A percentile compares a stretch with the other conserved stretches of the same genome.
phyloP scores from a whole-genome alignment of 176 grass and related monocot species.

The Juncus effusus region DNA sequence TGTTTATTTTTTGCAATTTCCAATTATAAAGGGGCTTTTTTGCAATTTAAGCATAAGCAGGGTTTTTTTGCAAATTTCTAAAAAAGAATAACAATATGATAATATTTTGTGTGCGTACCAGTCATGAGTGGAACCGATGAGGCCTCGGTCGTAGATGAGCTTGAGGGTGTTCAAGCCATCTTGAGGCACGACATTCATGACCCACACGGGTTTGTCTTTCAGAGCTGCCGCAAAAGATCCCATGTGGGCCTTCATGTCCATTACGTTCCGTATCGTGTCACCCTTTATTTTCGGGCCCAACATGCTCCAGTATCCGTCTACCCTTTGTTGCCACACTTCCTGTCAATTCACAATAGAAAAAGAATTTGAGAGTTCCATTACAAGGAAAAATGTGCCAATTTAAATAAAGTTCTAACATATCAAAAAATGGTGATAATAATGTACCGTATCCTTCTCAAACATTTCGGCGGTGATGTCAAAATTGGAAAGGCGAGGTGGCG shows the following conservation, averaged over 20 bases:
- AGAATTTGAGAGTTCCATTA: no score
- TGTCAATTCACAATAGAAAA: constrained; percentile 34
- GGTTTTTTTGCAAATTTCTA: no score
- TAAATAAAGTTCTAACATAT: neutral
- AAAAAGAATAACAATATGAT: no score
- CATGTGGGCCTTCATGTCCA: constrained; percentile 98
- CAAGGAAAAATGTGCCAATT: neutral
- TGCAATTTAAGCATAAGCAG: no score
- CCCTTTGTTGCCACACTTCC: constrained; percentile 93
- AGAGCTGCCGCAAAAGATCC: constrained; percentile 94
- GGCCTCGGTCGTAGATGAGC: constrained; percentile 90
- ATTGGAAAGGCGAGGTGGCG: constrained; percentile 91
- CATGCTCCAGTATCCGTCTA: constrained; percentile 84
- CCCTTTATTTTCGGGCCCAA: constrained; percentile 61
- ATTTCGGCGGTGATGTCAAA: constrained; percentile 63
- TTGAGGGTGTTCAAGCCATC: constrained; percentile 92
- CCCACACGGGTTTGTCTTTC: constrained; percentile 87
- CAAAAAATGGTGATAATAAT: neutral
- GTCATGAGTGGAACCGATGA: constrained; percentile 75
- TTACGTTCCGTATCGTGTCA: constrained; percentile 78
- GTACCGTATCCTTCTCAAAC: constrained; percentile 89
- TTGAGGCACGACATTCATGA: constrained; percentile 88
- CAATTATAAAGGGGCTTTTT: no score
- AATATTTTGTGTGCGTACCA: constrained; percentile 38
- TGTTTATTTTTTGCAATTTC: no score